A percentile compares a stretch with the other conserved stretches of the same genome.
Evolutionary conservation across 768 basidiomycete species (phyloP).

Genomic region (Crepidotus variabilis): DNA sequence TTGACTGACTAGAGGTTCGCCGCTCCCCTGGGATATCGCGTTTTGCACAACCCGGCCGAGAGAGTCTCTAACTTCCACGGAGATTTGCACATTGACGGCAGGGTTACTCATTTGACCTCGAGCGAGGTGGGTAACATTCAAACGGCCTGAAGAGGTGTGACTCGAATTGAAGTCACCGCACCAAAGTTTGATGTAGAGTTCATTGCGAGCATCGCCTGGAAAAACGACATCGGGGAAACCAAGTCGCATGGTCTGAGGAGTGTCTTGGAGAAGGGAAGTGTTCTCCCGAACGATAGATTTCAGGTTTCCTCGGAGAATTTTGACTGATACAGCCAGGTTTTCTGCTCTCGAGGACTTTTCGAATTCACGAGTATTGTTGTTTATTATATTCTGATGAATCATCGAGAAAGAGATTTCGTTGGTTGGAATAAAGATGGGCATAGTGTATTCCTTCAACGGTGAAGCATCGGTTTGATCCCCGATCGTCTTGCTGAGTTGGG

Average conservation of each 20-base stretch:
- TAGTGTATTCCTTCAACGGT: slow-evolving; percentile 68
- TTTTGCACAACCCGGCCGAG: slow-evolving; percentile 67
- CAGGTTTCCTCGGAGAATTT: slow-evolving; percentile 83
- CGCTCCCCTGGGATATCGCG: slow-evolving; percentile 78
- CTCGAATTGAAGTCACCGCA: slow-evolving; percentile 77
- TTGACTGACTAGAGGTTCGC: slow-evolving; percentile 74
- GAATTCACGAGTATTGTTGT: slow-evolving; percentile 70
- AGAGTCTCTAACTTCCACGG: slow-evolving; percentile 79
- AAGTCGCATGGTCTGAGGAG: slow-evolving; percentile 78
- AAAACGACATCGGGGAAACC: slow-evolving; percentile 97
- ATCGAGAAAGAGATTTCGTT: slow-evolving; percentile 88
- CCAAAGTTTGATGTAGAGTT: slow-evolving; percentile 96
- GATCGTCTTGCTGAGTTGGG: slow-evolving; percentile 66
- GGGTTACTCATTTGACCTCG: slow-evolving; percentile 51
- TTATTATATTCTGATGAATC: slow-evolving; percentile 94
- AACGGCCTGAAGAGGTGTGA: slow-evolving; percentile 42
- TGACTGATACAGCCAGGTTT: slow-evolving; percentile 77
- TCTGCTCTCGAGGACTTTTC: slow-evolving; percentile 87
- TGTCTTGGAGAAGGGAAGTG: slow-evolving; percentile 75
- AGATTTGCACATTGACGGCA: slow-evolving; percentile 79
- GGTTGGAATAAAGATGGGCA: slow-evolving; percentile 83
- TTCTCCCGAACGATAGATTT: slow-evolving; percentile 77
- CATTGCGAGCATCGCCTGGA: slow-evolving; percentile 89
- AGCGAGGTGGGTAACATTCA: slow-evolving; percentile 61
- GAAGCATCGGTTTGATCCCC: slow-evolving; percentile 62